A percentile compares a stretch with the other conserved stretches of the same genome.
Evolutionary conservation across 352 stramenopile species (phyloP).

Genomic region (Globisporangium camurandrum): DNA sequence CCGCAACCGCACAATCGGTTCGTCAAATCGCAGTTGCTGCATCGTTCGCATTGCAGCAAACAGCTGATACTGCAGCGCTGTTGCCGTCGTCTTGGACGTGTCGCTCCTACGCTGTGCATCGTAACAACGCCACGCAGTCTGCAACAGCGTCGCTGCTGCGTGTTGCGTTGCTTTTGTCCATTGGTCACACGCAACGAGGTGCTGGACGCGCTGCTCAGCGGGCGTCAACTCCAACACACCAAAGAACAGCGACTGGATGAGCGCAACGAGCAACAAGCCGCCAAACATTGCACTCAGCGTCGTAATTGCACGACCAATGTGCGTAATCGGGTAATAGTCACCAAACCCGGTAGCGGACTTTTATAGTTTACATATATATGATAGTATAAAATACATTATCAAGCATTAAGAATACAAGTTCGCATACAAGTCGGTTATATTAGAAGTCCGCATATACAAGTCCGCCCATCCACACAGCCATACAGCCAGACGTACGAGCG

Average conservation of each 20-base stretch:
- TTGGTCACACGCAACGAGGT: conserved; percentile 51
- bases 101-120: too few species aligned
- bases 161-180: conserved; percentile 42
- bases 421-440: too few species aligned
- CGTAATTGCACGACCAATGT: conserved; percentile 46
- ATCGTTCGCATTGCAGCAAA: too few species aligned
- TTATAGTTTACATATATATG: too few species aligned
- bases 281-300: conserved; percentile 62
- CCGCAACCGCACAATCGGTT: too few species aligned
- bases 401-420: too few species aligned
- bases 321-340: conserved; percentile 67
- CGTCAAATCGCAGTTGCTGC: too few species aligned
- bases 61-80: too few species aligned
- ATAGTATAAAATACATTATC: too few species aligned
- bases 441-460: too few species aligned
- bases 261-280: conserved; percentile 56
- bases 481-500: conserved; percentile 33
- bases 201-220: conserved; percentile 50
- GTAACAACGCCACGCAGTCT: conserved; percentile 27
- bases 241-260: conserved; percentile 74
- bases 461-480: background rate
- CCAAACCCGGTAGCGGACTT: conserved; percentile 66
- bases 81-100: too few species aligned
- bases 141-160: conserved; percentile 36
- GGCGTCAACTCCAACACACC: conserved; percentile 61